A percentile compares a stretch with the other conserved stretches of the same genome.
phyloP scores from a whole-genome alignment of 2,329 filamentous ascomycete genomes.

The Bipolaris gigantea region DNA sequence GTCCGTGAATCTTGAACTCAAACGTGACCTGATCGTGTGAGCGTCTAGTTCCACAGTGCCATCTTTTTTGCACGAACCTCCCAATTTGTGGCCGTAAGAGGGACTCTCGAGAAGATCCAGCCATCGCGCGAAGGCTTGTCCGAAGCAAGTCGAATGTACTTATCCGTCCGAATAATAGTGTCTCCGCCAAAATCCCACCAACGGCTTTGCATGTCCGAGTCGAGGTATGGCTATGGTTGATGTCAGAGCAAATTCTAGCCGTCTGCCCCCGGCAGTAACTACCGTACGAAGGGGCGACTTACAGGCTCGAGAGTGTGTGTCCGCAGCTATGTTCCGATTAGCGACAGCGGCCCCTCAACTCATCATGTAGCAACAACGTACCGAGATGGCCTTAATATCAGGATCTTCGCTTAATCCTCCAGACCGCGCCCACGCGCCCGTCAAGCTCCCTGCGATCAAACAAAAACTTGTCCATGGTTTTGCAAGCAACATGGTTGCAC shows the following conservation, averaged over 20 bases:
- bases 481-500: conserved; percentile 40
- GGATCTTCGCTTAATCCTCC: conserved; percentile 42
- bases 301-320: conserved; percentile 84
- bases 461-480: conserved; percentile 42
- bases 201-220: conserved; percentile 95
- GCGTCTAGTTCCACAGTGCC: conserved; percentile 7
- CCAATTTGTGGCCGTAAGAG: conserved; percentile 97
- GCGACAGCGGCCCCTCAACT: conserved; percentile 11
- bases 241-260: conserved; percentile 15
- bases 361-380: conserved; percentile 48
- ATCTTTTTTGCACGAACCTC: conserved; percentile 56
- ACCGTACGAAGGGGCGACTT: conserved; percentile 46
- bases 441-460: conserved; percentile 44
- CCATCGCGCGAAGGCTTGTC: conserved; percentile 89
- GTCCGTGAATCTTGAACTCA: conserved; percentile 91
- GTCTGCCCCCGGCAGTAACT: not conserved
- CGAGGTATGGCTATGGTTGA: conserved; percentile 77
- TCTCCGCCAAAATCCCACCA: conserved; percentile 99
- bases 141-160: conserved; percentile 88
- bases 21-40: conserved; percentile 69
- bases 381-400: conserved; percentile 67
- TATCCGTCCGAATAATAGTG: conserved; percentile 75
- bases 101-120: conserved; percentile 92
- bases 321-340: conserved; percentile 63
- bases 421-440: conserved; percentile 29